Percentiles rank a stretch among this genome's conserved stretches.
phyloP scores from a whole-genome alignment of 169 alveolate species.

The Plasmodium billcollinsi region DNA sequence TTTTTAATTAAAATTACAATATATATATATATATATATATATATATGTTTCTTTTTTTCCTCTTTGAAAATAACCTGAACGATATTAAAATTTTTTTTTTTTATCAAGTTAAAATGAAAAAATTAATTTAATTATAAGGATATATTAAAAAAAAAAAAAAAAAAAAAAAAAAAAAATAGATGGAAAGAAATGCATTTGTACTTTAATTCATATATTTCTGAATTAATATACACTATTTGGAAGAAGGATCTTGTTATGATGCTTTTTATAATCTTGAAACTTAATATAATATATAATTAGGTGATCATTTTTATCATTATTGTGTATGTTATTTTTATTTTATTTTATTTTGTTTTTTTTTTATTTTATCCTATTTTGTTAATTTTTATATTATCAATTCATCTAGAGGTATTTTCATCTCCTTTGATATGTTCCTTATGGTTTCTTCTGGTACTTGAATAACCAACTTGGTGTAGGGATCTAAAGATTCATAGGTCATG shows the following conservation, averaged over 20 bases:
- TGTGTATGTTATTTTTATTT: not conserved
- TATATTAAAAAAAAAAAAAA: not conserved
- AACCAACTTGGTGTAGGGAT: slow-evolving; percentile 68
- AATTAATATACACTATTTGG: too few relatives aligned
- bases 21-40: too few relatives aligned
- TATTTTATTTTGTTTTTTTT: not conserved
- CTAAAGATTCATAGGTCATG: slow-evolving; percentile 37
- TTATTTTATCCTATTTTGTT: not conserved
- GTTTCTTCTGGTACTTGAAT: slow-evolving; percentile 76
- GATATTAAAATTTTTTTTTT: too few relatives aligned
- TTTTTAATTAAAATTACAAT: too few relatives aligned
- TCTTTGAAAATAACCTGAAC: too few relatives aligned
- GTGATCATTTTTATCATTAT: not conserved
- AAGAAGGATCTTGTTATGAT: too few relatives aligned
- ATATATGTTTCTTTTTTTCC: too few relatives aligned
- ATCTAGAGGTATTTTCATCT: slow-evolving; percentile 70
- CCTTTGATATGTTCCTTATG: slow-evolving; percentile 42
- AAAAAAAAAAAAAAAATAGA: not conserved
- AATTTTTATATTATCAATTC: slow-evolving; percentile 39
- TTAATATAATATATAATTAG: not conserved
- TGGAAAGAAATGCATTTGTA: not conserved
- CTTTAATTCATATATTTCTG: too few relatives aligned
- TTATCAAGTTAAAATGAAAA: too few relatives aligned
- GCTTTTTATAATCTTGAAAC: too few relatives aligned
- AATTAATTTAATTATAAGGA: too few relatives aligned